These are phyloP conservation scores for Stramenopiles sp. DNA, from an alignment of 352 stramenopile species.

Conservation along the genomic window DNA sequence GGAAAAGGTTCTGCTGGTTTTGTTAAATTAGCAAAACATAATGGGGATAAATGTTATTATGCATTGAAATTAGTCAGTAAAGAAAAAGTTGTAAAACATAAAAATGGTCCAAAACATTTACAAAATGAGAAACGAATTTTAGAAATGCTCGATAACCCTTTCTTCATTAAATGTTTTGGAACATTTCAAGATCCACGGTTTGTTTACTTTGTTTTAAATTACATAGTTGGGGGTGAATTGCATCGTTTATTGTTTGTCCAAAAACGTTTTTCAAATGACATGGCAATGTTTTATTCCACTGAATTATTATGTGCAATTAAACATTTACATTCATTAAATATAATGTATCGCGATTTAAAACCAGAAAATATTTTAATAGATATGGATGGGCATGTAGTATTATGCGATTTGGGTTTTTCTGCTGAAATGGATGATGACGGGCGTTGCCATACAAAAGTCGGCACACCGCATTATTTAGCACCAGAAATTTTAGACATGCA, in stretches of 20 bases:
- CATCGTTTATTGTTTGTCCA: slow-evolving; percentile 51
- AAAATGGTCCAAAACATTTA: slow-evolving; percentile 74
- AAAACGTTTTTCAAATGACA: slow-evolving; percentile 19
- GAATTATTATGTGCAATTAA: slow-evolving; percentile 77
- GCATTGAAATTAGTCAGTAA: slow-evolving; percentile 85
- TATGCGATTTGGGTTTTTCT: slow-evolving; percentile 81
- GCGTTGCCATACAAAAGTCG: slow-evolving; percentile 66
- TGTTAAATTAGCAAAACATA: slow-evolving; percentile 73
- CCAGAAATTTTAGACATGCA: slow-evolving; percentile 79
- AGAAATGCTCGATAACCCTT: slow-evolving; percentile 73
- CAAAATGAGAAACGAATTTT: slow-evolving; percentile 75
- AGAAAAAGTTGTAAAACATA: slow-evolving; percentile 64
- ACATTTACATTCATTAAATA: slow-evolving; percentile 72
- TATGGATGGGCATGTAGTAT: slow-evolving; percentile 68
- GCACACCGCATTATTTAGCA: slow-evolving; percentile 78
- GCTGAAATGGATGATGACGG: slow-evolving; percentile 69
- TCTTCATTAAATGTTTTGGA: slow-evolving; percentile 68
- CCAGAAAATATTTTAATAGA: slow-evolving; percentile 83
- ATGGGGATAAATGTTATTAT: slow-evolving; percentile 72
- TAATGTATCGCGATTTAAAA: slow-evolving; percentile 89
- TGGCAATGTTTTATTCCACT: slow-evolving; percentile 66
- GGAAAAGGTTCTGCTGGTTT: no score
- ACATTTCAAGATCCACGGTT: slow-evolving; percentile 78
- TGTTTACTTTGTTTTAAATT: slow-evolving; percentile 73
- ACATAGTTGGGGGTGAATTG: slow-evolving; percentile 68